A percentile compares a stretch with the other conserved stretches of the same genome.
These are phyloP conservation scores for Phytophthora syringae DNA, from an alignment of 352 stramenopile species.

Conservation along the genomic window DNA sequence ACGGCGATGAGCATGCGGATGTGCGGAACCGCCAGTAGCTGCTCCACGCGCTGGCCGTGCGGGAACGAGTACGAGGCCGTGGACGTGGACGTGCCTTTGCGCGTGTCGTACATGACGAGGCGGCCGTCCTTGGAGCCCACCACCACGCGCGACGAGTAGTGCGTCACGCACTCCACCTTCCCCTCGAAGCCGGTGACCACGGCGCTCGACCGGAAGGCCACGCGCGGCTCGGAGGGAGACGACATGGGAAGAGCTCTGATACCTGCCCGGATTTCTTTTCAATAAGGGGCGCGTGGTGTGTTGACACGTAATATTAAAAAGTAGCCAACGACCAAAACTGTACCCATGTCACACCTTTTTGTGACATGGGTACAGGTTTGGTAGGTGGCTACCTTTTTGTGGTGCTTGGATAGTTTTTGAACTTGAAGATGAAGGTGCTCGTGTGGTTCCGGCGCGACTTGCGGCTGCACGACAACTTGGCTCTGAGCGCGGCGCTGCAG, in stretches of 20 bases:
- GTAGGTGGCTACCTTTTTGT: too few relatives aligned
- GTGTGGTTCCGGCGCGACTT: conserved; percentile 97
- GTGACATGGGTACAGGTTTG: neutral
- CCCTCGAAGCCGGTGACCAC: conserved; percentile 80
- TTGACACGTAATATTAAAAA: too few relatives aligned
- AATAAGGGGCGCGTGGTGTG: neutral
- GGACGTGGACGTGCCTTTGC: conserved; percentile 70
- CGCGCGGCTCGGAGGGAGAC: conserved; percentile 46
- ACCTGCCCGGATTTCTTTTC: neutral
- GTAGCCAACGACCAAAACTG: too few relatives aligned
- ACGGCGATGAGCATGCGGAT: conserved; percentile 90
- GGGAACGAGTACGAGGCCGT: conserved; percentile 74
- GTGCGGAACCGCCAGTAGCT: conserved; percentile 85
- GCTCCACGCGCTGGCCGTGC: conserved; percentile 77
- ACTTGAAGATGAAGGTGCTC: conserved; percentile 34
- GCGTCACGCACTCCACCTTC: conserved; percentile 84
- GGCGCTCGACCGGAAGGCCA: conserved; percentile 79
- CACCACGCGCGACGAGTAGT: conserved; percentile 90
- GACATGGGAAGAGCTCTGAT: conserved; percentile 29
- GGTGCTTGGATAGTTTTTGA: neutral
- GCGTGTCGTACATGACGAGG: conserved; percentile 89
- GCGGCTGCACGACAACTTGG: conserved; percentile 96
- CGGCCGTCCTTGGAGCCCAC: conserved; percentile 81
- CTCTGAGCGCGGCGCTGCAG: conserved; percentile 82
- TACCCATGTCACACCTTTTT: too few relatives aligned